Base-by-base conservation (phyloP, 306 rosid species). In the Mimosa bimucronata region DNA sequence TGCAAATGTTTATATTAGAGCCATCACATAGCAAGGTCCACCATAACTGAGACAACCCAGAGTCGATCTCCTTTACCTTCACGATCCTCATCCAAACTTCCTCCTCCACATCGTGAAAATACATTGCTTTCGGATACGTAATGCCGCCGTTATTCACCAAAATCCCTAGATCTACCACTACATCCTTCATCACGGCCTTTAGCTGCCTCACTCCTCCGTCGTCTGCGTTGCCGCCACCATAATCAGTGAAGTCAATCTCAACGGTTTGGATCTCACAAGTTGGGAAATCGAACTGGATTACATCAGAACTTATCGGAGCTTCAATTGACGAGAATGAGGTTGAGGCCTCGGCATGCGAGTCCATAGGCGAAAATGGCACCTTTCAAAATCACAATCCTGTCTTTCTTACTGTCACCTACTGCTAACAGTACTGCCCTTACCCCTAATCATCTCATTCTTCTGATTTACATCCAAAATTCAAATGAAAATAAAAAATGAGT, bases 81-180 rank as follows among this genome's bases (percentile, higher is more conserved):
- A 89, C 87, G 26, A 94, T 61, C 21, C 88, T 81, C 97, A 67
- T 86, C 97, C 97, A 92, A 52, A 81, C 77, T 0, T 75, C 80
- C 85, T 89, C 92, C 4, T 79, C 85, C 84, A 89, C 93, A 77
- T 94, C 94, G 31, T 92, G 83, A 44, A 92, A 88, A n/a, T 61
- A 89, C 62, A 75, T 82, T 0, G 97, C 94, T 3, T 62, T 48
- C 0, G 92, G 97, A n/a, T 88, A 89, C 8, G 97, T 87, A 0
- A 89, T 74, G 4, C 97, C 98, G 2, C 82, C 97, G 37, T 91
- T 94, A 66, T 92, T 94, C 15, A 94, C 71, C 91, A 92, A 26
- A 31, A 92, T 55, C 0, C 91, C 91, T 10, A 86, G 34, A 21
- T 86, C n/a, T n/a, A n/a, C 89, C 83, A 87, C 88, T 83, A n/a